Conservation (phyloP, 345 rosid species). For the Arabidopsis suecica region DNA sequence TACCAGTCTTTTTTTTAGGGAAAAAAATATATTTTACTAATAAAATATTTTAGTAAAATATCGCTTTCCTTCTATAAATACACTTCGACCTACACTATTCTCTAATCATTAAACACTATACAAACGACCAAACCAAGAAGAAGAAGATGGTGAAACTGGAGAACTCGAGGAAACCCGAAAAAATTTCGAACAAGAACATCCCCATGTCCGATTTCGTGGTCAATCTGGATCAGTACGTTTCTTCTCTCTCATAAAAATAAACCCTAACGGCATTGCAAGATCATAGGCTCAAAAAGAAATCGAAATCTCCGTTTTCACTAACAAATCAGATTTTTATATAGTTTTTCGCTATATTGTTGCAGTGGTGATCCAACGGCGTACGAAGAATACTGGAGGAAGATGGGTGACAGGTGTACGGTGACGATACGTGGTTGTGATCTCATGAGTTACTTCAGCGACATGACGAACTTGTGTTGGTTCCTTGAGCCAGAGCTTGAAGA, state of each 20-base stretch:
- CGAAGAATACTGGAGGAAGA: constrained; percentile 71
- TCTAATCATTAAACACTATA: constrained; percentile 41
- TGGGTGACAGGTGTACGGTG: constrained; percentile 67
- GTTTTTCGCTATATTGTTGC: background rate
- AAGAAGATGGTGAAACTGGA: constrained; percentile 43
- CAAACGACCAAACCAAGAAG: constrained; percentile 21
- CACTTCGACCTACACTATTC: constrained; percentile 32
- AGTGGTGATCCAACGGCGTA: constrained; percentile 94
- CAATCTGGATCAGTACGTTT: constrained; percentile 44
- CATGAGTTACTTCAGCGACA: constrained; percentile 89
- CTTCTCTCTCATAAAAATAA: background rate
- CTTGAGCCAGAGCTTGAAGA: constrained; percentile 63
- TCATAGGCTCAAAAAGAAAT: constrained; percentile 14
- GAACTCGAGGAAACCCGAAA: constrained; percentile 22
- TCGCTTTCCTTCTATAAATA: constrained; percentile 43
- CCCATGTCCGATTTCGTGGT: constrained; percentile 36
- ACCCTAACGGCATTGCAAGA: constrained; percentile 38
- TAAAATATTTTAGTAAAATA: constrained; percentile 21
- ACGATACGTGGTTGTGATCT: constrained; percentile 63
- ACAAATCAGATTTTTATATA: background rate
- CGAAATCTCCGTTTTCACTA: constrained; percentile 26
- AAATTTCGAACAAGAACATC: constrained; percentile 23
- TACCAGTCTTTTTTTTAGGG: background rate
- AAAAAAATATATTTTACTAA: background rate
- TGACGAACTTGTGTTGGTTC: constrained; percentile 71